Evolutionary conservation across 2,329 filamentous ascomycete genomes (phyloP), one percentile per base, ranked within the genome.

Genomic region (Apiospora rasikravindrae): DNA sequence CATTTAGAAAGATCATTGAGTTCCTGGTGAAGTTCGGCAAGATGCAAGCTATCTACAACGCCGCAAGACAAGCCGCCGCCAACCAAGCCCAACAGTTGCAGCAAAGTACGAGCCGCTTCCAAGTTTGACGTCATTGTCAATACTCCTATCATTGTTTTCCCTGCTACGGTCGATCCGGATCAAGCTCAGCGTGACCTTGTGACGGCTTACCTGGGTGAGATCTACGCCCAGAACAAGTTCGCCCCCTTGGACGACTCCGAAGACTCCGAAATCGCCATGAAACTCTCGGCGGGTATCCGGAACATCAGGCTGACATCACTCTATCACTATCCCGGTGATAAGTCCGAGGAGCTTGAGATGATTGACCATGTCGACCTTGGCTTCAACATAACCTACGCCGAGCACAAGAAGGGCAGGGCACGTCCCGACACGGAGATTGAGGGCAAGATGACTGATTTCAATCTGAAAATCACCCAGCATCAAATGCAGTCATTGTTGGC

Each of bases 11-110:
- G 83, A 98, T 99, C 75, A 94, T 99, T 82, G 94, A 97, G 76
- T 99, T 99, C 82, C 87, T 97, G 61, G 95, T 99, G 81, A 99
- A 99, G 78, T 99, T 99, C 81, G 96, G 97, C 73, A 98, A 97
- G 83, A 99, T 99, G 96, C 96, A 99, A 82, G 96, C 96, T 29
- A 93, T 99, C 70, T 99, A 98, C 86, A 99, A 99, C 79, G 96
- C 96, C 57, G 96, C 97, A 16, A 91, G 97, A 45, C 94, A 98
- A 82, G 97, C 96, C 51, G 96, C 97, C 2, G 94, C 96, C 51
- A 96, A 94, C 74, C 95, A 98, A 81, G 97, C 96, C 13, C 97
- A 90, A 72, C 95, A 98, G 79, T 90, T 99, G 7, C 96, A 98
- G 79, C 93, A 98, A 78, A 95, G 91, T 78, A 93, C 94, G 0